phyloP scores from a whole-genome alignment of 73 alveolate species.

The Paramecium tetraurelia region DNA sequence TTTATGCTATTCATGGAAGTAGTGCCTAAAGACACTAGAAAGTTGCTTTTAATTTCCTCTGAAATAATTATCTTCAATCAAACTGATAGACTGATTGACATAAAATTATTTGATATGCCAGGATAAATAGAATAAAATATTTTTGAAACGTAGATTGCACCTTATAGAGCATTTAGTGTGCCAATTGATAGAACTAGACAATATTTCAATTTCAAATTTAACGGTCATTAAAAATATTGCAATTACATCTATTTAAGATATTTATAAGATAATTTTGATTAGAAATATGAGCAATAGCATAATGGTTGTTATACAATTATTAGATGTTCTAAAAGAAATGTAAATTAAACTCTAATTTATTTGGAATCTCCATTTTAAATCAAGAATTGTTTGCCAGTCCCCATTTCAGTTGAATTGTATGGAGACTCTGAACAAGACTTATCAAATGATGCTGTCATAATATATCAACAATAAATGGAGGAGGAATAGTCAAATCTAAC shows the following conservation, averaged over 20 bases:
- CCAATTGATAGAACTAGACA: slow-evolving; percentile 47
- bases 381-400: slow-evolving; percentile 19
- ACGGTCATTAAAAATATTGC: not conserved
- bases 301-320: not conserved
- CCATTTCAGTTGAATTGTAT: not conserved
- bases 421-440: not conserved
- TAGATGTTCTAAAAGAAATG: not conserved
- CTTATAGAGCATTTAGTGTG: slow-evolving; percentile 27
- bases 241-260: slow-evolving; percentile 70
- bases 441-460: not conserved
- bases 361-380: slow-evolving; percentile 33
- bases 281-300: not conserved
- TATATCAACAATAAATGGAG: not conserved
- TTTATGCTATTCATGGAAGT: slow-evolving; percentile 45
- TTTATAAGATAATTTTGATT: not conserved
- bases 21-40: slow-evolving; percentile 53
- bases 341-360: not conserved
- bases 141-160: not conserved
- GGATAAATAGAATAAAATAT: not conserved
- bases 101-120: not conserved
- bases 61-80: not conserved
- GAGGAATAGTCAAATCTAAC: not conserved
- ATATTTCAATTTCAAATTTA: not conserved
- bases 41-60: slow-evolving; percentile 44
- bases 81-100: not conserved